These are phyloP conservation scores for Conticribra guillardii DNA, from an alignment of 108 stramenopile species.

Conservation along the genomic window DNA sequence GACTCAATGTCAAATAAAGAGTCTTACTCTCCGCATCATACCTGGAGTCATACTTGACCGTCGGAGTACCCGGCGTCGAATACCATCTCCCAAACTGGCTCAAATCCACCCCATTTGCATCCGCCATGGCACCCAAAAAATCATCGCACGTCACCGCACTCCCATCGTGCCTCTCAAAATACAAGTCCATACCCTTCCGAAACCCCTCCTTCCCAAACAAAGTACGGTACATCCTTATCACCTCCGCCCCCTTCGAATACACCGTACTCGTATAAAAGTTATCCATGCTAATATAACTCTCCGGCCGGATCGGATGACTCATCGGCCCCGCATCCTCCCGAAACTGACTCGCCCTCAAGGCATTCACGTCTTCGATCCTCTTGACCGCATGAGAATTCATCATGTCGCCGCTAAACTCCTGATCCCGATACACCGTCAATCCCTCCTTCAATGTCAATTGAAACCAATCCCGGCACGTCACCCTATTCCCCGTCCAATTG, in stretches of 20 bases:
- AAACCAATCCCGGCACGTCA: constrained; percentile 99
- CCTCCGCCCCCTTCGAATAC: constrained; percentile 92
- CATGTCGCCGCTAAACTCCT: constrained; percentile 90
- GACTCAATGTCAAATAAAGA: constrained; percentile 65
- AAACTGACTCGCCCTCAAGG: constrained; percentile 87
- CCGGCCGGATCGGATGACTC: constrained; percentile 96
- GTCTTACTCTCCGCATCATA: constrained; percentile 58
- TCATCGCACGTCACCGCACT: constrained; percentile 97
- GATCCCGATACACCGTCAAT: constrained; percentile 97
- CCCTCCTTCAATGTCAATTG: constrained; percentile 98
- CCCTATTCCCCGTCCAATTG: constrained; percentile 98
- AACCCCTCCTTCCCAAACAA: constrained; percentile 91
- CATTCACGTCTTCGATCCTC: constrained; percentile 91
- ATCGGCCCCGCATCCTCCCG: constrained; percentile 75
- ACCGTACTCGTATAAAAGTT: constrained; percentile 89
- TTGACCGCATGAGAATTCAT: constrained; percentile 93
- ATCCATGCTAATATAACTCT: constrained; percentile 95
- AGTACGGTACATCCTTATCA: constrained; percentile 97
- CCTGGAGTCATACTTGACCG: constrained; percentile 62
- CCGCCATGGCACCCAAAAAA: constrained; percentile 94
- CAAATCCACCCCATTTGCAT: constrained; percentile 90
- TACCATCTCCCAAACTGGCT: constrained; percentile 93
- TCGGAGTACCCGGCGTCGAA: constrained; percentile 92
- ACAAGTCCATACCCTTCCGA: constrained; percentile 96
- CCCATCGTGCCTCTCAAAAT: constrained; percentile 96